Evolutionary conservation across 371 early-diverging fungal genomes (phyloP), one percentile per base, ranked within the genome.

Genomic region (Rhizopus stolonifer): DNA sequence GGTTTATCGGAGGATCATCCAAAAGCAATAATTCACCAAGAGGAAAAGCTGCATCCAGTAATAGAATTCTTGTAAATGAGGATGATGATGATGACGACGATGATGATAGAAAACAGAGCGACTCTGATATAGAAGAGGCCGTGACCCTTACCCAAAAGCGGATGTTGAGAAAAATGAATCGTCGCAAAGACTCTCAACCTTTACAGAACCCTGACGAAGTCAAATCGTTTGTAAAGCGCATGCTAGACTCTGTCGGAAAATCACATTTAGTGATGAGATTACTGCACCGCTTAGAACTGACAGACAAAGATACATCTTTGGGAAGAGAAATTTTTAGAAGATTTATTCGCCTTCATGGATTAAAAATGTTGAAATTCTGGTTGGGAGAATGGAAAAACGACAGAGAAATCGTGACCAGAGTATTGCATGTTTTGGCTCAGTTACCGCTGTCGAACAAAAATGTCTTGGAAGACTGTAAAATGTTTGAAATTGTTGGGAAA

Each of bases 1-100:
- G 97, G 1, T 83, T 82, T 44, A 96, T 98, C 64, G 97, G 98
- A 18, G 91, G 82, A 1, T 64, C 77, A 45, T 76, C 74, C 42
- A 42, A 42, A 15, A 42, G 15, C 21, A 42, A 19, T 13, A 15
- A 42, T 21, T 42, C 42, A 5, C 8, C 42, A 42, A 42, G 49
- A 21, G 26, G 19, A 4, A 33, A 43, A 0, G 21, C 48, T 19
- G 24, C 56, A 3, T 67, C 65, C 1, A 68, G 69, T 22, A 76
- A 67, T n/a, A 72, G 73, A 23, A 73, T 74, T 4, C 77, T 80
- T 32, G 64, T 63, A 43, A 70, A 48, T 8, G 33, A 51, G 26
- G 54, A 61, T 40, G 68, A 49, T 49, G 64, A 69, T 48, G 65
- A 52, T 36, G 38, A 36, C 19, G 26, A 43, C 31, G 3, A 49